Base-by-base conservation (phyloP, 257 asterid genomes). In the Gentiana macrophylla region DNA sequence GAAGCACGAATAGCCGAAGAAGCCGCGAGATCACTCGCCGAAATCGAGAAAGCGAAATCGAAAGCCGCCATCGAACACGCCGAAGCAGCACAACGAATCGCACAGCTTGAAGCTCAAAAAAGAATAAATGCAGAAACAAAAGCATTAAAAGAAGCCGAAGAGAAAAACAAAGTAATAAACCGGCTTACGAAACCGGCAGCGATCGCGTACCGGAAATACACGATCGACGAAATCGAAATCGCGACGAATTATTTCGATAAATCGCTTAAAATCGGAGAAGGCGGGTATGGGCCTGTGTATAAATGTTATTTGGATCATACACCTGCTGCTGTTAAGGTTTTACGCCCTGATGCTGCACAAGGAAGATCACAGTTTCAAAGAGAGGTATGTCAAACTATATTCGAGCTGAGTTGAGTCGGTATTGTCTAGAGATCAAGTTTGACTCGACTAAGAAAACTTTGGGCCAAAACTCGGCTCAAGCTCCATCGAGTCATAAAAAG, bases 1-100 rank as follows among this genome's bases (percentile, higher is more conserved):
- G 83, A 73, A 55, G 76, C 80, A 0, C 72, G 72, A 7, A 34
- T 70, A 50, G 74, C 82, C 24, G 83, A 73, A 74, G 83, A 76
- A 63, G 67, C 83, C 3, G 80, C 80, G 5, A 15, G 70, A 53
- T 71, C 78, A 46, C 55, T 73, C 61, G 76, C 67, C 15, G 83
- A 71, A 15, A 73, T 52, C 55, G 83, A 79, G 62, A 73, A 70
- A 61, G 75, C 82, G 4, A 79, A 62, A 55, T 74, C 80, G 37
- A 70, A 43, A 70, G 78, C 83, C 52, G 78, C 82, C 49, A 63
- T 72, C 8, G 82, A 76, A 66, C 78, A 45, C 38, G 60, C 50
- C n/a, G 65, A 50, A 54, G 70, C 74, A 12, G 70, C 70, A 32
- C 74, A 61, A 15, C 57, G 66, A 47, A 57, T 63, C 35, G 74